Evolutionary conservation across 75 land plant species (phyloP), one percentile per base, ranked within the genome.

Genomic region (Pinus taeda): DNA sequence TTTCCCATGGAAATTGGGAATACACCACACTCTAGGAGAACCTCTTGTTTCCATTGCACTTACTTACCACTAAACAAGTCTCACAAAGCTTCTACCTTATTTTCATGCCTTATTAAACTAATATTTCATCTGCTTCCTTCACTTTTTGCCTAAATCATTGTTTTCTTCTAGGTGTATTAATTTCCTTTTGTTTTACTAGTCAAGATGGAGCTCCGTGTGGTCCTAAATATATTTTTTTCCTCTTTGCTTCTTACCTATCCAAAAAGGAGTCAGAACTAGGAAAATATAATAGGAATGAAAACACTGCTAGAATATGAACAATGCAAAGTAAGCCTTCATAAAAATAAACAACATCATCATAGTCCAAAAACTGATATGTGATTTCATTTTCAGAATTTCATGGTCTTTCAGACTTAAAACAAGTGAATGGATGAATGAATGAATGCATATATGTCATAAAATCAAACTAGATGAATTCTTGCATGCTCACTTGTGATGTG

Each of bases 181-280:
- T 81, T 37, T 94, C 91, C 26, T 88, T 90, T 69, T 84, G 94
- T 74, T 86, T 87, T 17, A 85, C 75, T 67, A 87, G 90, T 65
- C 89, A 88, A 56, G 93, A 96, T 49, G 93, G 91, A 17, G 96
- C 98, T 6, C 96, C 98, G 74, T 95, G 98, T 0, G 98, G 98
- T 39, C 98, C 98, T 64, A 95, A 73, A 71, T 95, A 95, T 57
- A 95, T n/a, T 90, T 11, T 88, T 86, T 60, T 88, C 92, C 62
- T 81, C 87, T 56, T 79, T 76, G 58, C 75, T 76, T 59, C 56
- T 73, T 45, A 57, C 75, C 91, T 90, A 83, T 18, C 42, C 21
- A n/a, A 66, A 73, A 57, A 59, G 55, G 61, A 37, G 42, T 14
- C 64, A 55, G 26, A 49, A 12, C 3, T 5, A 24, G 60, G 39